Percentiles rank a stretch among this genome's conserved stretches.
phyloP scores from a whole-genome alignment of 352 stramenopile genomes.

The Phytophthora pluvialis region DNA sequence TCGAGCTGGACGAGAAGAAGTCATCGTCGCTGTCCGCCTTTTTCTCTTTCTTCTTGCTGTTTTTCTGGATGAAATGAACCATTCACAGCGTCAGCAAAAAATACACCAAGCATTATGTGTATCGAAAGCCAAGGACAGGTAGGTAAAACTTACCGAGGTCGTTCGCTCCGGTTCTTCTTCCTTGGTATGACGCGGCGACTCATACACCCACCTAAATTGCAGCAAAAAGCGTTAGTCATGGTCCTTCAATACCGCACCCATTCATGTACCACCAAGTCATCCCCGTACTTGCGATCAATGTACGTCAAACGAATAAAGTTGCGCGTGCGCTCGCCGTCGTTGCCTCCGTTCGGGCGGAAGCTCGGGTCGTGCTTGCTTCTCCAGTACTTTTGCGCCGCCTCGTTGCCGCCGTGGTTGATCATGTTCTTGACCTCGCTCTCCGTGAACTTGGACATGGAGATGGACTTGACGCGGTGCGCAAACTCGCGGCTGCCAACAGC shows the following conservation, averaged over 20 bases:
- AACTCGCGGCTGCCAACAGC: conserved; percentile 81
- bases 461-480: conserved; percentile 93
- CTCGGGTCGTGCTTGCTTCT: conserved; percentile 81
- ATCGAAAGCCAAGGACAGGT: not conserved
- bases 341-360: conserved; percentile 77
- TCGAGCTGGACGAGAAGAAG: conserved; percentile 53
- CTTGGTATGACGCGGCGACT: conserved; percentile 66
- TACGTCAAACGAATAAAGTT: conserved; percentile 91
- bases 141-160: conserved; percentile 40
- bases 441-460: conserved; percentile 94
- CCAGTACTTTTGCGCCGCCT: conserved; percentile 89
- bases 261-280: not conserved
- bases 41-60: conserved; percentile 57
- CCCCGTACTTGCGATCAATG: conserved; percentile 83
- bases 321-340: conserved; percentile 80
- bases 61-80: conserved; percentile 35
- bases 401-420: conserved; percentile 90
- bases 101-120: not conserved
- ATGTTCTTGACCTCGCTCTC: conserved; percentile 92
- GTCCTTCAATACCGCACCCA: not conserved
- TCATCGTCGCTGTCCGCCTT: conserved; percentile 42
- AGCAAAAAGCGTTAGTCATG: not conserved
- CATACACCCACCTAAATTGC: conserved; percentile 70
- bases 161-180: conserved; percentile 45
- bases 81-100: conserved; percentile 1